Evolutionary conservation across 2,329 filamentous ascomycete species (phyloP).

Genomic region (Ascosphaera pollenicola): DNA sequence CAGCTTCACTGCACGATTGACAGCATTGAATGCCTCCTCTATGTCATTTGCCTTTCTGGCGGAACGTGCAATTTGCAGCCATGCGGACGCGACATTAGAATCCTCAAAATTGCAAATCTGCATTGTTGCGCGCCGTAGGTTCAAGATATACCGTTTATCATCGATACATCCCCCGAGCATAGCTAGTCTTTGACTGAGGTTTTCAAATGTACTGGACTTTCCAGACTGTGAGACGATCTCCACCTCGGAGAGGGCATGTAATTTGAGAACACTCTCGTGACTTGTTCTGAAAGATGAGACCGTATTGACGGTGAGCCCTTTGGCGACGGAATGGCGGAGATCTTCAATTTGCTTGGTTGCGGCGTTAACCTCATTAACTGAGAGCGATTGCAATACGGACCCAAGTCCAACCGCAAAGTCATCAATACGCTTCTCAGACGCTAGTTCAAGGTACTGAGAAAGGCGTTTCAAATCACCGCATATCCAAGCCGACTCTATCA

Average conservation of each 20-base stretch:
- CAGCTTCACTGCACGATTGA: conserved; percentile 66
- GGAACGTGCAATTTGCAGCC: conserved; percentile 66
- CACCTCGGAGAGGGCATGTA: conserved; percentile 74
- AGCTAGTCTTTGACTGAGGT: conserved; percentile 57
- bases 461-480: conserved; percentile 63
- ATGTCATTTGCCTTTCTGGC: conserved; percentile 68
- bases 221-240: conserved; percentile 33
- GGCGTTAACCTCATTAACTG: conserved; percentile 25
- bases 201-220: conserved; percentile 19
- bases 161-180: conserved; percentile 70
- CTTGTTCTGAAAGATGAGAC: conserved; percentile 66
- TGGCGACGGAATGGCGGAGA: conserved; percentile 48
- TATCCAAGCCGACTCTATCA: conserved; percentile 80
- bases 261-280: conserved; percentile 63
- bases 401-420: conserved; percentile 75
- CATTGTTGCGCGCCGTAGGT: conserved; percentile 72
- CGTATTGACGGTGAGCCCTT: conserved; percentile 50
- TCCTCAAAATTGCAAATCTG: conserved; percentile 45
- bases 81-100: conserved; percentile 57
- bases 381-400: conserved; percentile 38
- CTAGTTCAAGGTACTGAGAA: conserved; percentile 36
- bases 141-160: conserved; percentile 85
- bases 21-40: conserved; percentile 80
- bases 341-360: conserved; percentile 38
- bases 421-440: conserved; percentile 18